Evolutionary conservation across 2,329 filamentous ascomycete genomes (phyloP).

Genomic region (Metarhizium guizhouense): DNA sequence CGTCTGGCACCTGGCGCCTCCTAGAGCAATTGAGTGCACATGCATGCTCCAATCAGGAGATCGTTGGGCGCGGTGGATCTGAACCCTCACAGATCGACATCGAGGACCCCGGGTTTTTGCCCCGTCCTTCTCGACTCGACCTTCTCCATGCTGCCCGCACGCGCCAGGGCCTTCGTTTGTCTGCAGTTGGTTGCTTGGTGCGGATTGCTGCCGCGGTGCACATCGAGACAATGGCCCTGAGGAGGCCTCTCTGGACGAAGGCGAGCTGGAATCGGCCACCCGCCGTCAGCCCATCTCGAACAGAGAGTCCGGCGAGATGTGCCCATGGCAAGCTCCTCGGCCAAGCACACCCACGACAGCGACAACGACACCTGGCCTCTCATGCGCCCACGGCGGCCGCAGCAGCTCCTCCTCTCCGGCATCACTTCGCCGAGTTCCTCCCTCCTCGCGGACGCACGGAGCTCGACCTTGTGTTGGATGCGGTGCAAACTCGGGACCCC

Average conservation of each 20-base stretch:
- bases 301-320: conserved; percentile 10
- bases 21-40: no score
- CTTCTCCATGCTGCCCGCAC: no score
- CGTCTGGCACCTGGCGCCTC: no score
- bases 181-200: background rate
- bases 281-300: conserved; percentile 2
- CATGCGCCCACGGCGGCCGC: conserved; percentile 6
- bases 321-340: conserved; percentile 3
- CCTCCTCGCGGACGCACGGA: conserved; percentile 8
- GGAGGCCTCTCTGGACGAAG: conserved; percentile 16
- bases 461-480: conserved; percentile 19
- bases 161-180: background rate
- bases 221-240: conserved; percentile 18
- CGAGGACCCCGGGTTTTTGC: no score
- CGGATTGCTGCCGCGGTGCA: background rate
- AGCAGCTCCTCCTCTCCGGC: background rate
- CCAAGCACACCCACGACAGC: conserved; percentile 4
- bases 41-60: no score
- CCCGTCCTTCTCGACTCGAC: no score
- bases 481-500: conserved; percentile 21
- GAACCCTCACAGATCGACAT: no score
- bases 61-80: no score
- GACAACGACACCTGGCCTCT: conserved; percentile 16
- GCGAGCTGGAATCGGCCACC: conserved; percentile 14
- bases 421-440: conserved; percentile 6